Conservation (phyloP, 371 early-diverging fungal genomes). For the Mortierella sp. region DNA sequence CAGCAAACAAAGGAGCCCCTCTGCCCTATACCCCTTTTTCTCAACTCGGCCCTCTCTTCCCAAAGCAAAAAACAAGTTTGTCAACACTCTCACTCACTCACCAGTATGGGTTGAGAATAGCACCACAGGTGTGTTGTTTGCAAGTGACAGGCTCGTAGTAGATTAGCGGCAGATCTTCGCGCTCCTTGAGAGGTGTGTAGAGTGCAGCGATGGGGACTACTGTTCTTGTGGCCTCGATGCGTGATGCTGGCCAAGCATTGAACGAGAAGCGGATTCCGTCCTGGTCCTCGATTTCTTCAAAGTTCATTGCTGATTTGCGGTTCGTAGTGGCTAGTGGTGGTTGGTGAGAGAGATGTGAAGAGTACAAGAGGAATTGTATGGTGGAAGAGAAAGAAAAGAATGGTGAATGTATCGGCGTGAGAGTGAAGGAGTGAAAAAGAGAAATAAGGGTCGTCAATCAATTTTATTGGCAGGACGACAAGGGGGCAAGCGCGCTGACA, state of each 20-base stretch:
- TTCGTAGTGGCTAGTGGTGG: not conserved
- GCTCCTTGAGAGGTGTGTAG: conserved; percentile 97
- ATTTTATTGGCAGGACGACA: too few relatives aligned
- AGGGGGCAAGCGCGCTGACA: not conserved
- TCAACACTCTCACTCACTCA: conserved; percentile 56
- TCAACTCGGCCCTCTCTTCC: not conserved
- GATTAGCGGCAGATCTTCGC: conserved; percentile 88
- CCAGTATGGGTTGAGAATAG: conserved; percentile 99
- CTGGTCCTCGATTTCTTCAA: conserved; percentile 92
- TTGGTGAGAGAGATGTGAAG: not conserved
- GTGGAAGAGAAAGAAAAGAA: not conserved
- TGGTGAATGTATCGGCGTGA: not conserved
- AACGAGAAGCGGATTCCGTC: conserved; percentile 98
- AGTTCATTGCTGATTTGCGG: conserved; percentile 72
- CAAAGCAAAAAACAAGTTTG: not conserved
- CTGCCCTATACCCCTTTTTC: not conserved
- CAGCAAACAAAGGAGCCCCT: too few relatives aligned
- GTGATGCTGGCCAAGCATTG: conserved; percentile 98
- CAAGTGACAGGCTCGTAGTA: conserved; percentile 98
- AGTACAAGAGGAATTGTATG: not conserved
- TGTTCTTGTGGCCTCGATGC: conserved; percentile 94
- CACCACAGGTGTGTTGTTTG: conserved; percentile 93
- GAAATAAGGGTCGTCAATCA: not conserved
- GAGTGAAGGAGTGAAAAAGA: conserved; percentile 6
- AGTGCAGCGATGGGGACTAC: conserved; percentile 98